A percentile compares a stretch with the other conserved stretches of the same genome.
Evolutionary conservation across 257 asterid species (phyloP).

Genomic region (Petunia axillaris): DNA sequence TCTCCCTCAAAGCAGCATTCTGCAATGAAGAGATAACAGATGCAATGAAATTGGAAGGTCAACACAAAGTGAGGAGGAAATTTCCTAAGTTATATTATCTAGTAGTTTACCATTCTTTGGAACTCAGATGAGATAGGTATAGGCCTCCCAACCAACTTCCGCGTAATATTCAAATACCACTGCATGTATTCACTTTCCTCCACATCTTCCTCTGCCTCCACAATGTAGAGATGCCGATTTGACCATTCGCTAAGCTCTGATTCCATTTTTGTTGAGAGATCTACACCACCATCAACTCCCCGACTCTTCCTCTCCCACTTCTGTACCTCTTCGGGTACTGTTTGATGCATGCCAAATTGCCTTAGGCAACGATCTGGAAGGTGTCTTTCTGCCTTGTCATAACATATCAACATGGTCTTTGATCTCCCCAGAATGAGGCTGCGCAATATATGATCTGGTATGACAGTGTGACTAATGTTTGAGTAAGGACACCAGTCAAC

Average conservation of each 20-base stretch:
- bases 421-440: conserved; percentile 90
- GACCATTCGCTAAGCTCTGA: conserved; percentile 87
- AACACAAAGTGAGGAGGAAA: neutral
- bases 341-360: conserved; percentile 89
- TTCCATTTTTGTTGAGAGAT: conserved; percentile 85
- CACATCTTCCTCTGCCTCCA: conserved; percentile 81
- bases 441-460: conserved; percentile 71
- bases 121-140: conserved; percentile 88
- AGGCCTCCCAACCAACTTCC: conserved; percentile 87
- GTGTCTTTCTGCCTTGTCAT: conserved; percentile 96
- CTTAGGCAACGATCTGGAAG: conserved; percentile 95
- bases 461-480: conserved; percentile 77
- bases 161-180: conserved; percentile 77
- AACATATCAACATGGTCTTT: conserved; percentile 93
- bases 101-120: conserved; percentile 74
- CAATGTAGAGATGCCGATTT: conserved; percentile 68
- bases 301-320: conserved; percentile 96
- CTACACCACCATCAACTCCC: conserved; percentile 96
- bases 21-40: conserved; percentile 30
- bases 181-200: conserved; percentile 86
- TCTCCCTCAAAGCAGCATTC: conserved; percentile 83
- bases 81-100: neutral
- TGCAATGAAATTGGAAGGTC: conserved; percentile 32
- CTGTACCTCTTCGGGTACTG: conserved; percentile 76
- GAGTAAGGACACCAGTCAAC: conserved; percentile 96